Evolutionary conservation across 371 early-diverging fungal genomes (phyloP).

Genomic region (Parasitella parasitica): DNA sequence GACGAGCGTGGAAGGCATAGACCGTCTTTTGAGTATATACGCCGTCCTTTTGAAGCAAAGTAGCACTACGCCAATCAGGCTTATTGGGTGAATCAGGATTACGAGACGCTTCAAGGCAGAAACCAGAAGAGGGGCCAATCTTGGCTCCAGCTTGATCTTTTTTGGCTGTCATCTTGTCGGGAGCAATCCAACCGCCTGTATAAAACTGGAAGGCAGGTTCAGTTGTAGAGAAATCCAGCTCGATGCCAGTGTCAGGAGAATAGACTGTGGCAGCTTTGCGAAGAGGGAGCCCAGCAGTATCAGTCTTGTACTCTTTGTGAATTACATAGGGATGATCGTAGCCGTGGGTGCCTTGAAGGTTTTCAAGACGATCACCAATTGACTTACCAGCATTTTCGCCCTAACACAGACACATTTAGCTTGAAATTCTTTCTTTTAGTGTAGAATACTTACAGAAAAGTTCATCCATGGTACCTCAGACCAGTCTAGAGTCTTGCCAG

Average conservation of each 20-base stretch:
- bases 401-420: constrained; percentile 6
- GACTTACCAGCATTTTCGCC: constrained; percentile 35
- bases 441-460: constrained; percentile 44
- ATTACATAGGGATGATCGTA: constrained; percentile 72
- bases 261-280: constrained; percentile 44
- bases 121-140: constrained; percentile 49
- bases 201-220: constrained; percentile 80
- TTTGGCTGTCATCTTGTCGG: constrained; percentile 33
- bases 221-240: constrained; percentile 57
- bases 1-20: constrained; percentile 46
- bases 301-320: constrained; percentile 36
- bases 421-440: not conserved
- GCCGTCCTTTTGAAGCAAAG: constrained; percentile 49
- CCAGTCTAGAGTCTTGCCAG: constrained; percentile 54
- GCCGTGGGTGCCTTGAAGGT: constrained; percentile 39
- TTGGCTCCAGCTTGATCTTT: constrained; percentile 32
- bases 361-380: constrained; percentile 45
- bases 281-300: constrained; percentile 38
- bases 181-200: constrained; percentile 62
- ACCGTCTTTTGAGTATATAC: constrained; percentile 49
- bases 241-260: constrained; percentile 64
- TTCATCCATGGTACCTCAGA: constrained; percentile 49
- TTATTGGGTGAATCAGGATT: constrained; percentile 73
- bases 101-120: constrained; percentile 70
- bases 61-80: constrained; percentile 48